Evolutionary conservation across 139 green algal species (phyloP), one percentile per base, ranked within the genome.

Genomic region (Dunaliella primolecta): DNA sequence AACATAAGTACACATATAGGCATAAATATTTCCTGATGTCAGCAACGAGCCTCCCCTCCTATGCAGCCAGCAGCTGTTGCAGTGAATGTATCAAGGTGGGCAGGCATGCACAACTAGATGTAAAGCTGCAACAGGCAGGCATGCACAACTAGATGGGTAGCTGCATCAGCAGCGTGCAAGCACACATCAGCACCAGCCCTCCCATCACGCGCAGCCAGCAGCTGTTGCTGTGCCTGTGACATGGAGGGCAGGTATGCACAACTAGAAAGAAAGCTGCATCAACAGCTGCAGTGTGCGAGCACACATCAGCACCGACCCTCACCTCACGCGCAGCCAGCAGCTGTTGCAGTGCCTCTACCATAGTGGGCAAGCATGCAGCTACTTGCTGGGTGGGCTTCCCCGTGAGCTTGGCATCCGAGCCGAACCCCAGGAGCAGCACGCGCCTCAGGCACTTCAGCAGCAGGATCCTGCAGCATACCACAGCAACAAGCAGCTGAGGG

Each of bases 361-460:
- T 64, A 15, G 46, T 15, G 7, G 46, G 46, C 7, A 64, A 15
- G 46, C 46, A 64, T 15, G 46, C 46, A 15, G 46, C 46, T 25
- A 64, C 46, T 15, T 64, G 46, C 46, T 64, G 46, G 7, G 46
- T 64, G 46, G 46, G 46, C 46, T 64, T 64, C 7, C 46, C 78
- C 72, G 95, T 79, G 1, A 90, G 92, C 33, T 87, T 89, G 25
- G 90, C 90, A 75, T 98, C 96, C 2, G 85, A 91, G 3, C 71
- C 86, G 83, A 95, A 96, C 29, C 96, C 96, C 85, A 94, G 94
- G 32, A 98, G 55, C 29, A 98, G 75, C 86, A 98, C 93, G 24
- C 96, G 92, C 0, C 93, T 92, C 81, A 98, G 38, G 15, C 46
- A 64, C 46, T 64, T 64, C 2, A 91, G 89, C 92, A 94, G 89